Base-by-base conservation (phyloP, 2,329 filamentous ascomycete genomes). In the Paracoccidioides brasiliensis region DNA sequence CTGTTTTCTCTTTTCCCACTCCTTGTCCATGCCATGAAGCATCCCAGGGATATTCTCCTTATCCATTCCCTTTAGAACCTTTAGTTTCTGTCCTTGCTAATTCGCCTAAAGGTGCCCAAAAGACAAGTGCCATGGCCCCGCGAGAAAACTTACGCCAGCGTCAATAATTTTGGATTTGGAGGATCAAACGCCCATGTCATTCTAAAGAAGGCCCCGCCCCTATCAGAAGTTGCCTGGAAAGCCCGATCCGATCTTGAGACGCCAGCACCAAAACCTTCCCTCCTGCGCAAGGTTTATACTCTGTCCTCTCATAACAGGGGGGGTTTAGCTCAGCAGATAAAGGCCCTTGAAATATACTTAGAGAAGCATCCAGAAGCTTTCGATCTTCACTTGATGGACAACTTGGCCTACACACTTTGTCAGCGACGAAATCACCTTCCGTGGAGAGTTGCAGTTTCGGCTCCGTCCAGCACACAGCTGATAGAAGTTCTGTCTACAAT, bases 141-240 rank as follows among this genome's bases (percentile, higher is more conserved):
- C 32, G 54, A 58, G 9, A 46, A 46, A 10, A 12, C 15, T 30
- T 46, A 15, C 49, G 61, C 60, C 4, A 59, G 57, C 5, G 54
- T 73, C n/a, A 72, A 70, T 53, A 68, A 62, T 6, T 73, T 73
- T 53, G 70, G 70, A 6, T 69, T 65, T 52, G 69, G 67, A 5
- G 69, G 69, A 0, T 61, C 67, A 1, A 70, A 69, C 54, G 62
- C 67, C 0, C 67, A 70, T 52, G 61, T 63, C 35, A 62, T 71
- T 5, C 45, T 71, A 33, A 67, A 70, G 43, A 63, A 68, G 33
- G 64, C 59, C 12, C 43, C 43, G 12, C 22, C 15, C 9, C 15
- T 30, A 15, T 32, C 43, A 2, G 15, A 46, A 46, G 7, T 46
- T 5, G 28, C 46, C 12, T 32, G 52, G 9, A 61, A 59, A 30